Conservation (phyloP, 169 alveolate genomes). For the Plasmodium relictum region DNA sequence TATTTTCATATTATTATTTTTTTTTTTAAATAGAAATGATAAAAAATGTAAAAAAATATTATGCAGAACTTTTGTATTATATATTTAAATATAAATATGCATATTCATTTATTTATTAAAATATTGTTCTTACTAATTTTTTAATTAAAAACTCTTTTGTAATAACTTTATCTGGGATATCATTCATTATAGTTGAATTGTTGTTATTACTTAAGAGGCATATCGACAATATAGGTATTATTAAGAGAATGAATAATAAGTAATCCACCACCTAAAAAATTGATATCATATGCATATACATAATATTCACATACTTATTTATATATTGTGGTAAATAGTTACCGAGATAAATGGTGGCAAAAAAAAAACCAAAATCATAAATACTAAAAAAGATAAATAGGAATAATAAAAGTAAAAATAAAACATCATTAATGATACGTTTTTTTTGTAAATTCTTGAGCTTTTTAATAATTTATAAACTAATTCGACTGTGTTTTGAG, state of each 20-base stretch:
- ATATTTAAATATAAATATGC: not conserved
- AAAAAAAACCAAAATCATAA: slow-evolving; percentile 21
- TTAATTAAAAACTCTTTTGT: slow-evolving; percentile 38
- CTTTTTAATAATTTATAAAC: slow-evolving; percentile 61
- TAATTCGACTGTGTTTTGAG: slow-evolving; percentile 53
- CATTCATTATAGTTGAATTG: slow-evolving; percentile 60
- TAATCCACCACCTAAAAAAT: slow-evolving; percentile 30
- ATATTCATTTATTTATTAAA: not conserved
- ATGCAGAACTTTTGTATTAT: not conserved
- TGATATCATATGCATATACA: not conserved
- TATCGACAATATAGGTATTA: slow-evolving; percentile 44
- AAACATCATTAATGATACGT: slow-evolving; percentile 44
- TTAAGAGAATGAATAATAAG: slow-evolving; percentile 25
- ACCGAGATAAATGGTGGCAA: slow-evolving; percentile 70
- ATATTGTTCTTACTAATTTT: slow-evolving; percentile 23
- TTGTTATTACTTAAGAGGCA: slow-evolving; percentile 37
- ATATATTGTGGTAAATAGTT: not conserved
- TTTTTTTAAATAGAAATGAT: too few species aligned
- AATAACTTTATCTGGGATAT: slow-evolving; percentile 55
- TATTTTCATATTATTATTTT: too few species aligned
- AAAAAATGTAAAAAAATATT: not conserved
- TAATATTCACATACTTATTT: not conserved
- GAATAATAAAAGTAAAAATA: slow-evolving; percentile 58
- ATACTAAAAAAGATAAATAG: slow-evolving; percentile 36
- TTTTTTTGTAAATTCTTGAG: slow-evolving; percentile 61